A percentile compares a stretch with the other conserved stretches of the same genome.
These are phyloP conservation scores for Astrocystis sublimbata DNA, from an alignment of 495 filamentous ascomycete species.

Conservation along the genomic window DNA sequence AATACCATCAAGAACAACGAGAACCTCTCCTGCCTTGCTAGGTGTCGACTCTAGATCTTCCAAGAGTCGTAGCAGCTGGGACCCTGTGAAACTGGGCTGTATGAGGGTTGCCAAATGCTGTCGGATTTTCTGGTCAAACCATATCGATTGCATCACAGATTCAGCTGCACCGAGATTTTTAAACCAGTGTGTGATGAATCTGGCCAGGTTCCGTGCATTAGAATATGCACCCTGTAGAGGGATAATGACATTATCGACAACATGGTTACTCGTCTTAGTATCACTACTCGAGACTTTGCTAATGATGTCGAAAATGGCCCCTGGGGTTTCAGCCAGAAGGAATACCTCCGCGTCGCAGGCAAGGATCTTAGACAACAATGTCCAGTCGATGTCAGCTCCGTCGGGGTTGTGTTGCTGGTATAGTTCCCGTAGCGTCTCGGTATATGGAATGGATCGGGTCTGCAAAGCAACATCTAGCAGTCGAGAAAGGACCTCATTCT, in stretches of 20 bases:
- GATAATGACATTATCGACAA: slow-evolving; percentile 47
- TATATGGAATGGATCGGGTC: slow-evolving; percentile 28
- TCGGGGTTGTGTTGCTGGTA: slow-evolving; percentile 43
- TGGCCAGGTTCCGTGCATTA: slow-evolving; percentile 62
- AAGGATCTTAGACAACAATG: slow-evolving; percentile 59
- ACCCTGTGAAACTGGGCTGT: slow-evolving; percentile 44
- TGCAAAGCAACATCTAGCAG: slow-evolving; percentile 29
- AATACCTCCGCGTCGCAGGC: slow-evolving; percentile 71
- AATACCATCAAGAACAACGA: slow-evolving; percentile 51
- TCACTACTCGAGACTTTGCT: slow-evolving; percentile 21
- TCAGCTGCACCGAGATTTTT: slow-evolving; percentile 56
- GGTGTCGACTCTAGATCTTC: slow-evolving; percentile 40
- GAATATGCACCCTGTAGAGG: slow-evolving; percentile 65
- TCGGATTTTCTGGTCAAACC: slow-evolving; percentile 65
- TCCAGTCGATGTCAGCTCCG: slow-evolving; percentile 56
- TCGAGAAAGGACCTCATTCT: slow-evolving; percentile 27
- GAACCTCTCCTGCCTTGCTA: slow-evolving; percentile 30
- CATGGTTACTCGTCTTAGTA: slow-evolving; percentile 23
- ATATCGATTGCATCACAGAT: slow-evolving; percentile 44
- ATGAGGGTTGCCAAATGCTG: slow-evolving; percentile 42
- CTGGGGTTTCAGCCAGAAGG: slow-evolving; percentile 37
- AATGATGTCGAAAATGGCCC: slow-evolving; percentile 22
- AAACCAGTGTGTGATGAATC: slow-evolving; percentile 69
- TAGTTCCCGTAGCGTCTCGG: slow-evolving; percentile 39
- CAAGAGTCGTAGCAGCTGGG: slow-evolving; percentile 50